phyloP scores from a whole-genome alignment of 176 grass and related monocot species.

The Puya raimondii region DNA sequence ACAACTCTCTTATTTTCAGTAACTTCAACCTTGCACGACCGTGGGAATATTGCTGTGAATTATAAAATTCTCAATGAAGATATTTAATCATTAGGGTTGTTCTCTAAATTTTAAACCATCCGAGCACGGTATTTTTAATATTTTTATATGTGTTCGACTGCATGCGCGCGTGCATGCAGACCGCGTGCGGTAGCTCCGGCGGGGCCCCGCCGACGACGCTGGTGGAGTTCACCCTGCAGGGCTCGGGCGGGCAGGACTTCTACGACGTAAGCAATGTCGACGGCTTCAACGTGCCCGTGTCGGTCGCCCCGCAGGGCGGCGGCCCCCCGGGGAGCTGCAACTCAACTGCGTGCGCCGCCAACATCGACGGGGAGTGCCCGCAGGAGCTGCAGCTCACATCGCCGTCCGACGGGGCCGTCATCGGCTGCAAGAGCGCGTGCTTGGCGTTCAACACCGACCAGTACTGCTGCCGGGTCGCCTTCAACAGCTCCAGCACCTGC shows the following conservation, averaged over 20 bases:
- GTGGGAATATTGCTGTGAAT: no score
- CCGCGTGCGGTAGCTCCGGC: constrained; percentile 27
- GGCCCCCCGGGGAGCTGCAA: neutral
- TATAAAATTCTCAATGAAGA: no score
- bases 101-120: no score
- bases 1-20: no score
- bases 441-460: no score
- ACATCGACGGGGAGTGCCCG: constrained; percentile 45
- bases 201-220: constrained; percentile 34
- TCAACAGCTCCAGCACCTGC: constrained; percentile 27
- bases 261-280: constrained; percentile 60
- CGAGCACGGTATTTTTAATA: no score
- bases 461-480: constrained; percentile 45
- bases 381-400: constrained; percentile 16
- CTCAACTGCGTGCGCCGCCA: constrained; percentile 15
- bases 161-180: no score
- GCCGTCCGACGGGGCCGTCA: neutral
- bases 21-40: no score
- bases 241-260: constrained; percentile 21
- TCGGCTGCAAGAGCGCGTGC: no score
- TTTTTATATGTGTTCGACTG: no score
- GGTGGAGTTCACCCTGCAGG: constrained; percentile 46
- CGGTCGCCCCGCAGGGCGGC: constrained; percentile 13
- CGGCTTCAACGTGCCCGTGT: constrained; percentile 53
- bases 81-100: no score